phyloP scores from a whole-genome alignment of 768 basidiomycete species.

The Mrakia gelida region DNA sequence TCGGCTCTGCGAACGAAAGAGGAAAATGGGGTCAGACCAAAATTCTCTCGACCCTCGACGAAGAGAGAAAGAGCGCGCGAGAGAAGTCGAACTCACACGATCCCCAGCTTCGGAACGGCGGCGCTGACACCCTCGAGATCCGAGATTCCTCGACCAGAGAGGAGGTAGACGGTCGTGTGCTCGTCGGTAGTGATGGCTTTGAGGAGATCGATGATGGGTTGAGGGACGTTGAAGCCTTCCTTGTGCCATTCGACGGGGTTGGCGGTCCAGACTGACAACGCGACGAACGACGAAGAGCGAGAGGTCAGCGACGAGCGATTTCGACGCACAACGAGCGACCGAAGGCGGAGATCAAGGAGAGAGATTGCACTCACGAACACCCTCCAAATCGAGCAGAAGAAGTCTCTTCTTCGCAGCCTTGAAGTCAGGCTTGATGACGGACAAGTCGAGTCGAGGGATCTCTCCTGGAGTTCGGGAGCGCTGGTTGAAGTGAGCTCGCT shows the following conservation, averaged over 20 bases:
- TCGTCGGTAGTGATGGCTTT: conserved; percentile 59
- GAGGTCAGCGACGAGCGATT: background rate
- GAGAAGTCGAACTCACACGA: conserved; percentile 55
- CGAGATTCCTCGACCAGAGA: conserved; percentile 66
- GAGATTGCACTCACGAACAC: conserved; percentile 46
- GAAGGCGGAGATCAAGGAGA: background rate
- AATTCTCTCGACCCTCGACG: background rate
- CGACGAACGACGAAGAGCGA: background rate
- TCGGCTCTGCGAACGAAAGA: conserved; percentile 56
- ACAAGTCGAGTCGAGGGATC: conserved; percentile 50
- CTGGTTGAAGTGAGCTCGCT: conserved; percentile 31
- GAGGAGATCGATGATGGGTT: conserved; percentile 51
- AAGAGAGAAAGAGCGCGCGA: conserved; percentile 14
- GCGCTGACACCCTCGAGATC: conserved; percentile 62
- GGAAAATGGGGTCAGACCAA: background rate
- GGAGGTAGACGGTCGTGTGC: conserved; percentile 73
- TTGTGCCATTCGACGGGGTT: conserved; percentile 25
- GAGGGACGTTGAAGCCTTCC: conserved; percentile 44
- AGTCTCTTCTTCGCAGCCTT: conserved; percentile 62
- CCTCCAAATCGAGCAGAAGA: conserved; percentile 72
- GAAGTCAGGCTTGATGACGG: conserved; percentile 62
- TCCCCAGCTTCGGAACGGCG: conserved; percentile 63
- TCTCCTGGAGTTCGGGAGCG: conserved; percentile 29
- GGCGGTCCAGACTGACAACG: conserved; percentile 19
- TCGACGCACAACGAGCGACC: no score